Evolutionary conservation across 1,284 basidiomycete species (phyloP), one percentile per base, ranked within the genome.

Genomic region (Ustilago trichophora): DNA sequence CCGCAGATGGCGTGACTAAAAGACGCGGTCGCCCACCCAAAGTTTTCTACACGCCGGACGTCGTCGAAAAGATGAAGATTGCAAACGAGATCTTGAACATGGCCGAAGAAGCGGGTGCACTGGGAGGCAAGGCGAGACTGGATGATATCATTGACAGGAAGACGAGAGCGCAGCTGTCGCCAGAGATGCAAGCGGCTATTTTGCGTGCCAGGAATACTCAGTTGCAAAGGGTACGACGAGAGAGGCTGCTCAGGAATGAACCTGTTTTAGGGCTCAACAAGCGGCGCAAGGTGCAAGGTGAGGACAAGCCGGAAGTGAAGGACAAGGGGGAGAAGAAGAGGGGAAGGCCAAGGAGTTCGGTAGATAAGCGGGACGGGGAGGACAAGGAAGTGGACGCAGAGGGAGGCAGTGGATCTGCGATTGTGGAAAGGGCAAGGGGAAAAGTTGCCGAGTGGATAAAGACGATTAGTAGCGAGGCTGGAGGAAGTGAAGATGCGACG

Each of bases 371-470:
- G 33, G 25, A 6, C 2, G 37, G 43, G 13, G 27, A 27, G 12
- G n/a, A n/a, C 6, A 27, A 29, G 10, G 38, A 38, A 6, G 52
- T 34, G 0, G 44, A 42, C 21, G 15, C 13, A 11, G 52, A 55
- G 25, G 37, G 38, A 11, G 47, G 29, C 0, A 52, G 58, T 37
- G 58, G 51, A 9, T 49, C 50, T 9, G 47, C 46, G 3, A 56
- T 64, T 3, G 18, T 57, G 2, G 60, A 56, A 16, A 13, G 54
- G 3, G 60, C 53, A 0, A 52, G 32, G 19, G 60, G 60, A 0
- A 64, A 64, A 33, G 60, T 64, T n/a, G 24, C 38, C 1, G 60
- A 56, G 25, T 64, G 60, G 60, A 64, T 64, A 9, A 64, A 64
- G 45, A 34, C 26, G 3, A 51, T 64, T n/a, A 48, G 44, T 21